phyloP scores from a whole-genome alignment of 768 basidiomycete species.

The Macrolepiota fuliginosa region DNA sequence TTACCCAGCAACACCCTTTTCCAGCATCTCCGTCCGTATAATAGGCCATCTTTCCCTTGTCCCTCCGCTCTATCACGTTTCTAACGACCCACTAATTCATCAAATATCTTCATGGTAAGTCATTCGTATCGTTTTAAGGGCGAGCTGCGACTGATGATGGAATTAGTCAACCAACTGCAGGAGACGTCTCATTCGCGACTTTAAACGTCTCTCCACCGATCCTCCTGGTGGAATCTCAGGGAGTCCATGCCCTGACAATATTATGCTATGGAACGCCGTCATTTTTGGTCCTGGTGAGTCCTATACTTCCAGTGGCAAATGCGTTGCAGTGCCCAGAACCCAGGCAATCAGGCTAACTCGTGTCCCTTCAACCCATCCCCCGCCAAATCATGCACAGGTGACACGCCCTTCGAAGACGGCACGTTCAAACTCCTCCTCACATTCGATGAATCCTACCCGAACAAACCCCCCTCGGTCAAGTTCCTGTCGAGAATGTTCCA shows the following conservation, averaged over 20 bases:
- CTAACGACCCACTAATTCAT: conserved; percentile 1
- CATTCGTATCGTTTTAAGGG: background rate
- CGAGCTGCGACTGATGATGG: background rate
- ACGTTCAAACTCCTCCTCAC: conserved; percentile 95
- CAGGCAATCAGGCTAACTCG: background rate
- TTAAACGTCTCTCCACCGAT: conserved; percentile 92
- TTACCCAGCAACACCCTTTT: conserved; percentile 10
- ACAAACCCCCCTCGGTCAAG: conserved; percentile 96
- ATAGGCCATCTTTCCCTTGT: background rate
- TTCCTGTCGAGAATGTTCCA: conserved; percentile 99
- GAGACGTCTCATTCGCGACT: conserved; percentile 95
- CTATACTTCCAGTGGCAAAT: background rate
- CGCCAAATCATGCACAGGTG: conserved; percentile 49
- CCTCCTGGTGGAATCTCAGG: conserved; percentile 96
- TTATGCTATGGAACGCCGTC: conserved; percentile 99
- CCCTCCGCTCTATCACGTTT: conserved; percentile 1
- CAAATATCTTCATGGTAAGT: background rate
- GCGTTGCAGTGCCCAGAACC: background rate
- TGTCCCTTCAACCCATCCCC: background rate
- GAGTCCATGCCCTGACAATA: conserved; percentile 96
- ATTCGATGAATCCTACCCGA: conserved; percentile 98
- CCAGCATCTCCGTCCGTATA: conserved; percentile 4
- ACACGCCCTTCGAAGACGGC: conserved; percentile 98
- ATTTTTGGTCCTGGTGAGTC: conserved; percentile 96
- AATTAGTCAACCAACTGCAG: conserved; percentile 88